phyloP scores from a whole-genome alignment of 2,329 filamentous ascomycete species.

The Hymenoscyphus salicellus region DNA sequence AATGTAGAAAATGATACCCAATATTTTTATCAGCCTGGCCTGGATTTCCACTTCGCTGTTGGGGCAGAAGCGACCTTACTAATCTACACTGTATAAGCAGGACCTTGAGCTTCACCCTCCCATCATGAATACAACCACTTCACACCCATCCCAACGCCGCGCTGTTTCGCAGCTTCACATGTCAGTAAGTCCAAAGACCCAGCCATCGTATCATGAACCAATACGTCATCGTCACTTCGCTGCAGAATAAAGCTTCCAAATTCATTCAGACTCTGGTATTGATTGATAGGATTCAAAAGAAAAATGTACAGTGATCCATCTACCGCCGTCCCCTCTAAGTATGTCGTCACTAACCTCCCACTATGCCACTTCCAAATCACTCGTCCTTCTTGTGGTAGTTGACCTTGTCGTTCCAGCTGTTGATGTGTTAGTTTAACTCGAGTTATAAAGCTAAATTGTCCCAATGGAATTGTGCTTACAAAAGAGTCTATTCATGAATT shows the following conservation, averaged over 20 bases:
- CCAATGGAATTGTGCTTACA: constrained; percentile 49
- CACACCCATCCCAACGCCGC: too few species aligned
- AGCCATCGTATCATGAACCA: not conserved
- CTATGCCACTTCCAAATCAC: not conserved
- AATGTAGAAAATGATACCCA: constrained; percentile 23
- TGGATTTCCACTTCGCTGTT: too few species aligned
- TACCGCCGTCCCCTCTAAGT: not conserved
- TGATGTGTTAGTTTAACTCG: not conserved
- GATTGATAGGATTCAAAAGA: not conserved
- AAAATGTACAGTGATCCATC: constrained; percentile 2
- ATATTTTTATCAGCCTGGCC: constrained; percentile 5
- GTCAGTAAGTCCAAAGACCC: too few species aligned
- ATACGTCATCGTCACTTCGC: not conserved
- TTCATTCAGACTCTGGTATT: not conserved
- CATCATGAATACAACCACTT: too few species aligned
- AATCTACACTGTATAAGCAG: too few species aligned
- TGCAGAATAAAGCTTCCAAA: not conserved
- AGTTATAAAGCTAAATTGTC: not conserved
- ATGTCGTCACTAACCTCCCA: not conserved
- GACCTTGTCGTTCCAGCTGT: constrained; percentile 87
- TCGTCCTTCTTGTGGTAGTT: constrained; percentile 79
- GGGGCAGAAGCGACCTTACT: too few species aligned
- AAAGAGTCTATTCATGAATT: constrained; percentile 52
- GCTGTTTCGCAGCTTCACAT: too few species aligned
- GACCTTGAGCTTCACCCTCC: too few species aligned